phyloP scores from a whole-genome alignment of 345 rosid species.

The Lepidium aucheri region DNA sequence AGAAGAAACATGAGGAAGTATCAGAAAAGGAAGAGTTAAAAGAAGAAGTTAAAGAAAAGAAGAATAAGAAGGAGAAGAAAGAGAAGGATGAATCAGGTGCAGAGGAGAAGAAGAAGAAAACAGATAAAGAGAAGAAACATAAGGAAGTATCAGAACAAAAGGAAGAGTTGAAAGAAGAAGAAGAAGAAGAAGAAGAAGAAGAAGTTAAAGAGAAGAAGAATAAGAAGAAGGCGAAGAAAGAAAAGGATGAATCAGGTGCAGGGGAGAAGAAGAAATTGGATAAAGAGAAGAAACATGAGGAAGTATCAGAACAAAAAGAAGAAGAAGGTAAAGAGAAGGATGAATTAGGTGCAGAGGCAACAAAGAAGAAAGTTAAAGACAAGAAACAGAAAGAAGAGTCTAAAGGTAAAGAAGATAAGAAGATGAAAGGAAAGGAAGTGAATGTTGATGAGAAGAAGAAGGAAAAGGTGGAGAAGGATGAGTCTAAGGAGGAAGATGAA shows the following conservation, averaged over 20 bases:
- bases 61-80: background rate
- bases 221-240: background rate
- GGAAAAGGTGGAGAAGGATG: background rate
- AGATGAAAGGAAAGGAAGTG: background rate
- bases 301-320: background rate
- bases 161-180: background rate
- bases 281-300: slow-evolving; percentile 12
- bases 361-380: background rate
- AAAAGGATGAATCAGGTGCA: background rate
- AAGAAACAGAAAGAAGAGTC: slow-evolving; percentile 8
- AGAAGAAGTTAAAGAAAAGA: background rate
- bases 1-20: slow-evolving; percentile 8
- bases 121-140: slow-evolving; percentile 3
- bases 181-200: background rate
- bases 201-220: background rate
- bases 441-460: background rate
- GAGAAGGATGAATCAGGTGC: background rate
- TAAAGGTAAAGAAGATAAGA: background rate
- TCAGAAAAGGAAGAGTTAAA: background rate
- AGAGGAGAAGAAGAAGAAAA: background rate
- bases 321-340: background rate
- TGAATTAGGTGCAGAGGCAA: background rate
- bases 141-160: background rate
- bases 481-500: background rate
- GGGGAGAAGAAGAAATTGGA: background rate